phyloP scores from a whole-genome alignment of 2,329 filamentous ascomycete species.

The Sphaerulina musiva region DNA sequence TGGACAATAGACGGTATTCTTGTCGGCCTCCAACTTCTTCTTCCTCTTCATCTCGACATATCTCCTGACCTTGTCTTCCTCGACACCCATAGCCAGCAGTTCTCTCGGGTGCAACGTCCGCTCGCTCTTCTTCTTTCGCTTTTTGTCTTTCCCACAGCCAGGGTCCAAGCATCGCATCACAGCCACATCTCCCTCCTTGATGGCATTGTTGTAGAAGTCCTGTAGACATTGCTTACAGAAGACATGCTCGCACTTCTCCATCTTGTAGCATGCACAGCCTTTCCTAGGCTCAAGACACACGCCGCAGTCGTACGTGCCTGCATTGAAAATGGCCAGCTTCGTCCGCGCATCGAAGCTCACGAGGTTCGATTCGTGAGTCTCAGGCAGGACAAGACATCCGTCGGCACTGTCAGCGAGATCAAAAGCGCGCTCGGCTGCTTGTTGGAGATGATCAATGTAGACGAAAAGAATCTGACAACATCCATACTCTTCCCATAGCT shows the following conservation, averaged over 20 bases:
- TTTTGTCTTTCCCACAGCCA: constrained; percentile 53
- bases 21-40: constrained; percentile 83
- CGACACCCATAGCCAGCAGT: constrained; percentile 51
- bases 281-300: constrained; percentile 92
- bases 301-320: constrained; percentile 78
- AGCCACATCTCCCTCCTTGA: constrained; percentile 73
- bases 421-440: constrained; percentile 51
- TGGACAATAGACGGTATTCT: constrained; percentile 86
- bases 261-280: constrained; percentile 64
- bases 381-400: constrained; percentile 43
- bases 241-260: constrained; percentile 80
- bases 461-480: constrained; percentile 51
- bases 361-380: constrained; percentile 58
- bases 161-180: constrained; percentile 75
- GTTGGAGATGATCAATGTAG: constrained; percentile 56
- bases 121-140: constrained; percentile 52
- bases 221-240: constrained; percentile 85
- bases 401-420: constrained; percentile 39
- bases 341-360: constrained; percentile 72
- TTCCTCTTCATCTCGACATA: constrained; percentile 91
- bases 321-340: constrained; percentile 68
- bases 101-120: constrained; percentile 73
- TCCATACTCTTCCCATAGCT: constrained; percentile 56
- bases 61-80: constrained; percentile 66
- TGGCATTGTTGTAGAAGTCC: constrained; percentile 84